Evolutionary conservation across 2,329 filamentous ascomycete genomes (phyloP), one percentile per base, ranked within the genome.

Genomic region (Huntiella omanensis): DNA sequence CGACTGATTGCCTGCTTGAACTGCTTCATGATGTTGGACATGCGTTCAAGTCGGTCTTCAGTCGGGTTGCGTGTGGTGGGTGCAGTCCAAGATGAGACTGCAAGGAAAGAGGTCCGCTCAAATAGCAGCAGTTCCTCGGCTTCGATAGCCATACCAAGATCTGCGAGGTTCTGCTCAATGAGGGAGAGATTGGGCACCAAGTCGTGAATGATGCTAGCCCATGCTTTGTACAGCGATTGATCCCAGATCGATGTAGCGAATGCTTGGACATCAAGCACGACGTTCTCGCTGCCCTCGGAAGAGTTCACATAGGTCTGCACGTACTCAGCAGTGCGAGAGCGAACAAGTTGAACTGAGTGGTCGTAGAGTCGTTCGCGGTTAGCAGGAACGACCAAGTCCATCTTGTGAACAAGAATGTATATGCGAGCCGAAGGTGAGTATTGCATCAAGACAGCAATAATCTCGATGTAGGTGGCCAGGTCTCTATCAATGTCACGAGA

Each of bases 161-260:
- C 77, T 33, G 75, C 74, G 7, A 98, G 72, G 59, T 96, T 83
- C 15, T 75, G 74, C 63, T 96, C 88, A 53, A 98, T 95, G 39
- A 83, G 75, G 13, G 77, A 69, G 1, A 95, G 74, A 56, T 96
- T 96, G 3, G 91, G 91, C n/a, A 96, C 91, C 40, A 98, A 71
- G 58, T 88, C 87, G 68, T 98, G 91, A 51, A 98, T 95, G 55
- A 98, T 95, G 59, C 83, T 84, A 0, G 91, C 91, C 91, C 91
- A 98, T 1, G 91, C 91, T 62, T 93, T 93, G 69, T 96, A 98
- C 34, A 98, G 69, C 47, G 83, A 92, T 66, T 98, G 91, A 58
- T 98, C 91, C 91, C 91, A 98, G 58, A 98, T 98, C 46, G 83
- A 93, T 32, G 88, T 96, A 7, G 86, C 83, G 60, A 94, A 96